phyloP scores from a whole-genome alignment of 2,329 filamentous ascomycete genomes.

The Xylaria sp. region DNA sequence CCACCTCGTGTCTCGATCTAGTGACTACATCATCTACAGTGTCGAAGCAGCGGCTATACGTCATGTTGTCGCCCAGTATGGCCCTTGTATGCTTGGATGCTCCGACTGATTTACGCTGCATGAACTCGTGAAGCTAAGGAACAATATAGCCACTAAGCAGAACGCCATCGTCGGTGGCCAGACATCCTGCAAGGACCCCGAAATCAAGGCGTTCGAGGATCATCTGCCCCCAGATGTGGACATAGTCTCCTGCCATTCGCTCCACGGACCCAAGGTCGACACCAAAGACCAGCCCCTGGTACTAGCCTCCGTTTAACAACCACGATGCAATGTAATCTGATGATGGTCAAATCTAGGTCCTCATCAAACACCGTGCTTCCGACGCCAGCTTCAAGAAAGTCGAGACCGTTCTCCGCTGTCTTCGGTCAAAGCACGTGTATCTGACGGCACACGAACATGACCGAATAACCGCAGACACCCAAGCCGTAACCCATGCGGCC shows the following conservation, averaged over 20 bases:
- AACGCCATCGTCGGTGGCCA: conserved; percentile 95
- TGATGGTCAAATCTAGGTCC: conserved; percentile 41
- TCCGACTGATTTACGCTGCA: conserved; percentile 15
- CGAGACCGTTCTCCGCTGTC: conserved; percentile 72
- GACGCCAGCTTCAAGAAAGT: conserved; percentile 72
- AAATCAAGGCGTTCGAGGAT: conserved; percentile 87
- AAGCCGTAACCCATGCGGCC: conserved; percentile 94
- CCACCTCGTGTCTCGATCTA: conserved; percentile 88
- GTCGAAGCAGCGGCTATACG: conserved; percentile 92
- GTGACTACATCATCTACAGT: conserved; percentile 98
- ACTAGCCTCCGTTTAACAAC: conserved; percentile 12
- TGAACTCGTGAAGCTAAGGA: not conserved
- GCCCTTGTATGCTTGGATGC: conserved; percentile 67
- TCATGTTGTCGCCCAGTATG: conserved; percentile 79
- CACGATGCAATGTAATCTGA: not conserved
- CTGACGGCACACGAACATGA: conserved; percentile 86
- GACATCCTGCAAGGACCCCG: conserved; percentile 95
- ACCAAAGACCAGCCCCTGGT: conserved; percentile 85
- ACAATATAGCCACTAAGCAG: conserved; percentile 73
- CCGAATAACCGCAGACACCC: conserved; percentile 95
- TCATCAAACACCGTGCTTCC: conserved; percentile 89
- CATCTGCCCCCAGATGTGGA: conserved; percentile 83
- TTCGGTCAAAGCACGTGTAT: conserved; percentile 80
- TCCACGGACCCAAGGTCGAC: conserved; percentile 89
- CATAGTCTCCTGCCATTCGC: conserved; percentile 92